Base-by-base conservation (phyloP, 2,329 filamentous ascomycete species). In the Colletotrichum godetiae region DNA sequence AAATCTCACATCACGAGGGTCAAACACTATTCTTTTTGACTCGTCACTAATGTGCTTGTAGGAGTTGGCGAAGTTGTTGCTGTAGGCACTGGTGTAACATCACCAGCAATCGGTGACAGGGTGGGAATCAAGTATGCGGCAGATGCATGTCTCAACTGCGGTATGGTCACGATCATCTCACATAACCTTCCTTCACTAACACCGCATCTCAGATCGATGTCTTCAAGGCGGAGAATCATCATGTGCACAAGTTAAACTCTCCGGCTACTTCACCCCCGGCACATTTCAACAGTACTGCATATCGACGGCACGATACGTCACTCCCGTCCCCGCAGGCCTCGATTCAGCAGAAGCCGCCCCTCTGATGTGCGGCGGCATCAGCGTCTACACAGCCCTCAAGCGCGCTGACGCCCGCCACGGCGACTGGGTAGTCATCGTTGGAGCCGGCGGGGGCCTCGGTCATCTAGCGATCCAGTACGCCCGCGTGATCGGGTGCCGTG, bases 321-420 rank as follows among this genome's bases (percentile, higher is more conserved):
- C 85, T 64, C 83, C 83, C 61, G 81, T 86, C 52, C 84, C 83
- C 5, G 80, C 83, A 11, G 78, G 76, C 3, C 67, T 86, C 11
- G 76, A 76, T 49, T 77, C 78, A 8, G 82, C 80, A 19, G 76
- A 80, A 31, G 81, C 83, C 10, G 84, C 91, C n/a, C 91, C 92
- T 2, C 89, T 93, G 86, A 84, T 94, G 58, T 93, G 92, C 77
- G 92, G 87, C 24, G 92, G 92, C 11, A 86, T 93, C 46, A 94
- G 91, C 0, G 85, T 91, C 10, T 94, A 87, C 78, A 84, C 85
- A 8, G 91, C 92, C 0, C 78, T 93, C 69, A 84, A 84, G 75
- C 65, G 63, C 49, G 74, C 74, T 42, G 67, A 67, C 10, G 27
- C 76, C 29, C 75, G 75, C 7, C 73, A 75, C 8, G 78, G 79